Evolutionary conservation across 768 basidiomycete species (phyloP).

Genomic region (Tylopilus felleus): DNA sequence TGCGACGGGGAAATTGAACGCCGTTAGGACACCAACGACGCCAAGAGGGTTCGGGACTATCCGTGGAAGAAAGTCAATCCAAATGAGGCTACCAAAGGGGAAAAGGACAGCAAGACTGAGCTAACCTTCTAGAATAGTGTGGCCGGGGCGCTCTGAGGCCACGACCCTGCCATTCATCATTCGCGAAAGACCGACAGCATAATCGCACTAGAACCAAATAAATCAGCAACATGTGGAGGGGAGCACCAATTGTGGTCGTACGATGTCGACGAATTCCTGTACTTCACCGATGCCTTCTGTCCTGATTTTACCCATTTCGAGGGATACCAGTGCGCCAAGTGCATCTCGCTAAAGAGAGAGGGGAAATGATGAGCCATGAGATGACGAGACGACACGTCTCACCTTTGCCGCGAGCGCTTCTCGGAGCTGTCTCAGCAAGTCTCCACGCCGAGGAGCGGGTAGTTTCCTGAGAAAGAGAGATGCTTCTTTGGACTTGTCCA

Average conservation of each 20-base stretch:
- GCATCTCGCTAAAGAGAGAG: conserved; percentile 56
- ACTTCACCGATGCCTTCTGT: conserved; percentile 93
- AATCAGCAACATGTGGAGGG: conserved; percentile 3
- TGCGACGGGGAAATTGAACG: conserved; percentile 96
- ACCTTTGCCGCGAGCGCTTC: conserved; percentile 80
- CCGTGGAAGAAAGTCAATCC: conserved; percentile 15
- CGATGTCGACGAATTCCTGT: conserved; percentile 92
- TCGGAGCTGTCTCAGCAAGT: conserved; percentile 83
- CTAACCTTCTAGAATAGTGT: conserved; percentile 84
- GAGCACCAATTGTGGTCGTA: conserved; percentile 38
- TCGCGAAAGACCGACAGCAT: conserved; percentile 86
- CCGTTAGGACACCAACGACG: conserved; percentile 72
- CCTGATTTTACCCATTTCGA: conserved; percentile 90
- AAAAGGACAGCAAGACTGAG: background rate
- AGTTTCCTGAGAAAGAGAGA: conserved; percentile 66
- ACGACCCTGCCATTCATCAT: conserved; percentile 93
- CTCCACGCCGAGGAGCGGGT: conserved; percentile 86
- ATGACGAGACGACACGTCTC: conserved; percentile 2
- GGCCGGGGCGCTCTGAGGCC: conserved; percentile 85
- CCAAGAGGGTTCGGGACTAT: conserved; percentile 89
- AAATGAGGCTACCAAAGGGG: conserved; percentile 1
- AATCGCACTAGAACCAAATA: conserved; percentile 67
- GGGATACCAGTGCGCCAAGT: conserved; percentile 77
- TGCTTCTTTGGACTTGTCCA: conserved; percentile 73
- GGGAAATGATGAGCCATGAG: conserved; percentile 10